Base-by-base conservation (phyloP, 208 protist species). In the Wallacemonas sp. region DNA sequence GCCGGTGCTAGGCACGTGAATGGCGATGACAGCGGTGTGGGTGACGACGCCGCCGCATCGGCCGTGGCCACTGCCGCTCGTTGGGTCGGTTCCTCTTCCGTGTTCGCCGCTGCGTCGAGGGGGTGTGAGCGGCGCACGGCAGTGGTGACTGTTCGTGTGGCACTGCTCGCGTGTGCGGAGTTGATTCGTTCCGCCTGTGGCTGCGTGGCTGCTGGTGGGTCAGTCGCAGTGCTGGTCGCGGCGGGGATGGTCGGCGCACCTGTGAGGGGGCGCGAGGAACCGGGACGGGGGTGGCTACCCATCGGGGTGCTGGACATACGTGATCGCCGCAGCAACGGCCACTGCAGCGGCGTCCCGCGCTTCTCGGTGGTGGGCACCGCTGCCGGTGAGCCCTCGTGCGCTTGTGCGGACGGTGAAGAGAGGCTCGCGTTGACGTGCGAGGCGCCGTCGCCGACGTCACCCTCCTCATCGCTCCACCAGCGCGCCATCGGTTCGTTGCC, bases 321-420 rank as follows among this genome's bases (percentile, higher is more conserved):
- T 19, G 50, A 57, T 26, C 19, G 42, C 22, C 27, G 61, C 36
- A 52, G n/a, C 12, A 27, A 12, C 1, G 61, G 61, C 61, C 61
- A 66, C 45, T 46, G 61, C 42, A 66, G 45, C 3, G 61, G 61
- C 29, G 61, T 66, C 3, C 61, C 61, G 5, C 36, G 45, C 12
- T 21, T 0, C 46, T 66, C 61, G 2, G 30, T 13, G 15, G 30
- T 36, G 15, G 59, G 58, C 19, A 26, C 58, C 36, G 58, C n/a
- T 4, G 58, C 8, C 9, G 58, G 36, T 6, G 42, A 5, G 42
- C 42, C 4, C 42, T 48, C 9, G n/a, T n/a, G n/a, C n/a, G n/a
- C n/a, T n/a, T 4, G 17, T n/a, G 17, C 42, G 27, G 24, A 8
- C 24, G 26, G 26, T 10, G 10, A 12, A 33, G 46, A 29, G 21